Conservation (phyloP, 495 filamentous ascomycete species). For the Penicillium parvum region DNA sequence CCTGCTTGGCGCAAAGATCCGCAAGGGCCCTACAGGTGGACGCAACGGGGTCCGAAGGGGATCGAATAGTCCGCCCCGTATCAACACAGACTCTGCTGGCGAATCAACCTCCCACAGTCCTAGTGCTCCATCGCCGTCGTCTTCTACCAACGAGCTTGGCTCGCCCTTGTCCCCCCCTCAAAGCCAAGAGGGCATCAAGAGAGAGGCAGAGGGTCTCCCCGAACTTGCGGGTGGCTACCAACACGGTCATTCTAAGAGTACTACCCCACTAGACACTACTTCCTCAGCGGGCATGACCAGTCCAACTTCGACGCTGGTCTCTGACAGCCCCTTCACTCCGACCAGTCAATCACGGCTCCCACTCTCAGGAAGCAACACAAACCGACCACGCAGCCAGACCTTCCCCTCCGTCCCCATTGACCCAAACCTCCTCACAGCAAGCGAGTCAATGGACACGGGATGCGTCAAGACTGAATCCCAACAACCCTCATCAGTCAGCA, state of each 20-base stretch:
- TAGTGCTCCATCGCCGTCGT: conserved; percentile 65
- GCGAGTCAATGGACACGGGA: conserved; percentile 57
- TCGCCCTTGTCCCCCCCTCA: conserved; percentile 64
- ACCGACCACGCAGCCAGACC: conserved; percentile 85
- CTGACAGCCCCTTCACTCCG: conserved; percentile 66
- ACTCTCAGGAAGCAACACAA: conserved; percentile 48
- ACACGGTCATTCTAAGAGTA: conserved; percentile 55
- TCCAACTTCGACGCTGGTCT: conserved; percentile 81
- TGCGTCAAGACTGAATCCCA: conserved; percentile 58
- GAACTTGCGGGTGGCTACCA: conserved; percentile 50
- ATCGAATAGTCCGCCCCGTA: conserved; percentile 36
- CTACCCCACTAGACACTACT: conserved; percentile 53
- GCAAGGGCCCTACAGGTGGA: conserved; percentile 54
- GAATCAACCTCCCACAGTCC: conserved; percentile 63
- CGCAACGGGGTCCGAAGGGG: conserved; percentile 52
- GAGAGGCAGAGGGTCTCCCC: conserved; percentile 47
- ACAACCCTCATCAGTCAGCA: conserved; percentile 36
- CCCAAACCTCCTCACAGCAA: conserved; percentile 63
- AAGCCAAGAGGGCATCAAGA: conserved; percentile 62
- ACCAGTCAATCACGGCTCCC: conserved; percentile 60
- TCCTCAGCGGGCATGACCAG: conserved; percentile 71
- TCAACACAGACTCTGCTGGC: conserved; percentile 47
- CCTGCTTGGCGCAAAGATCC: conserved; percentile 59
- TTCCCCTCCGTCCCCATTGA: conserved; percentile 71
- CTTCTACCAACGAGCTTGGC: conserved; percentile 52